Conservation (phyloP, 2,329 filamentous ascomycete genomes). For the Talaromyces amestolkiae region DNA sequence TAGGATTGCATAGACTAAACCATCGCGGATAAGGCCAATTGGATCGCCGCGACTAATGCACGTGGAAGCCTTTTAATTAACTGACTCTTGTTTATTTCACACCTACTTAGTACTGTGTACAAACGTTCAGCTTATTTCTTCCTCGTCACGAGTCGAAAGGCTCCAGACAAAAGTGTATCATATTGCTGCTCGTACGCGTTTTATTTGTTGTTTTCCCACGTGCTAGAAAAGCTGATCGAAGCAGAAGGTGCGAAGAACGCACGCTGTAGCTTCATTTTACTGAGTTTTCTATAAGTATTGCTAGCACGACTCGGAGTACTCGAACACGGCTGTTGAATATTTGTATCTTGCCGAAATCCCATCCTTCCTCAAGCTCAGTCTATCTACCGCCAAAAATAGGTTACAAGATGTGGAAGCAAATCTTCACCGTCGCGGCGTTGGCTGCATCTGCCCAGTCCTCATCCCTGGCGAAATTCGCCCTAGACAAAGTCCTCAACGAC, state of each 20-base stretch:
- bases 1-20: neutral
- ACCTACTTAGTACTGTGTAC: neutral
- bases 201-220: neutral
- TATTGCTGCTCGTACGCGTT: neutral
- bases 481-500: constrained; percentile 44
- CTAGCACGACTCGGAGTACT: neutral
- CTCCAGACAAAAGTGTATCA: neutral
- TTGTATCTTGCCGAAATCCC: too few relatives aligned
- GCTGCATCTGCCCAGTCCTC: neutral
- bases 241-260: too few relatives aligned
- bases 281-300: neutral
- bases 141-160: neutral
- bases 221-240: neutral
- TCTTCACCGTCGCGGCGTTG: neutral
- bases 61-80: constrained; percentile 1
- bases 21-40: constrained; percentile 6
- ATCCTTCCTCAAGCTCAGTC: too few relatives aligned
- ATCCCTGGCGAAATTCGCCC: constrained; percentile 33
- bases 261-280: neutral
- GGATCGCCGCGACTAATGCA: constrained; percentile 4
- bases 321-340: neutral
- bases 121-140: neutral
- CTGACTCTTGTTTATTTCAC: neutral
- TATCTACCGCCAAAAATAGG: neutral
- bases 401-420: neutral